Evolutionary conservation across 2,329 filamentous ascomycete species (phyloP).

Genomic region (Sordariomycetes sp.): DNA sequence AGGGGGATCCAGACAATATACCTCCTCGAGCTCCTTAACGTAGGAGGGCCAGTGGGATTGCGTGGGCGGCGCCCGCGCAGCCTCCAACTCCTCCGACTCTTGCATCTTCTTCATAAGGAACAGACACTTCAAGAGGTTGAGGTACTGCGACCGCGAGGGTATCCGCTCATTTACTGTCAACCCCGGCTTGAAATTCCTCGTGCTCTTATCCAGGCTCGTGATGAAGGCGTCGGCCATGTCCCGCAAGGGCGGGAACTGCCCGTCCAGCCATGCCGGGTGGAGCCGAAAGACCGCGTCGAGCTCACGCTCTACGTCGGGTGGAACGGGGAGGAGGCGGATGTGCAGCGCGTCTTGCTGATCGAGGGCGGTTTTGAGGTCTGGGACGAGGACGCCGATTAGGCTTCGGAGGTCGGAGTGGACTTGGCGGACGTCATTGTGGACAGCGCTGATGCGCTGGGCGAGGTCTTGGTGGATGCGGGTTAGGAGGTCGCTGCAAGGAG

Average conservation of each 20-base stretch:
- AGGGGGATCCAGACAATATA: constrained; percentile 9
- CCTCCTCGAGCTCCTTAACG: constrained; percentile 16
- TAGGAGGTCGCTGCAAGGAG: constrained; percentile 16
- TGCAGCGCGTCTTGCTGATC: constrained; percentile 6
- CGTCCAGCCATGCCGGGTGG: constrained; percentile 5
- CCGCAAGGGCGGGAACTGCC: constrained; percentile 4
- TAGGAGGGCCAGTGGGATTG: constrained; percentile 22
- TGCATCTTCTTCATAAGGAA: constrained; percentile 14
- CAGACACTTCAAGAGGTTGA: constrained; percentile 19
- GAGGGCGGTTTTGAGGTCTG: constrained; percentile 9
- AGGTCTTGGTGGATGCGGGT: constrained; percentile 13
- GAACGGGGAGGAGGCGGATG: constrained; percentile 8
- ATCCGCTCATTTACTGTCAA: constrained; percentile 13
- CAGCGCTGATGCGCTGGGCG: constrained; percentile 3
- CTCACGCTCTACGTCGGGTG: constrained; percentile 10
- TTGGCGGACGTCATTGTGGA: constrained; percentile 9
- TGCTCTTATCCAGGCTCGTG: constrained; percentile 14
- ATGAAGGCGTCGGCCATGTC: constrained; percentile 19
- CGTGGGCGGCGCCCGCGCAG: neutral
- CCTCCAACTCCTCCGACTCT: constrained; percentile 6
- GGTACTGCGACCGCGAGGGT: constrained; percentile 12
- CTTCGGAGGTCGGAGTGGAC: constrained; percentile 9
- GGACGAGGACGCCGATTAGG: constrained; percentile 10
- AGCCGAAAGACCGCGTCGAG: constrained; percentile 12
- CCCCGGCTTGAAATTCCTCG: constrained; percentile 11